These are phyloP conservation scores for Solanum bulbocastanum DNA, from an alignment of 257 asterid species.

Conservation along the genomic window DNA sequence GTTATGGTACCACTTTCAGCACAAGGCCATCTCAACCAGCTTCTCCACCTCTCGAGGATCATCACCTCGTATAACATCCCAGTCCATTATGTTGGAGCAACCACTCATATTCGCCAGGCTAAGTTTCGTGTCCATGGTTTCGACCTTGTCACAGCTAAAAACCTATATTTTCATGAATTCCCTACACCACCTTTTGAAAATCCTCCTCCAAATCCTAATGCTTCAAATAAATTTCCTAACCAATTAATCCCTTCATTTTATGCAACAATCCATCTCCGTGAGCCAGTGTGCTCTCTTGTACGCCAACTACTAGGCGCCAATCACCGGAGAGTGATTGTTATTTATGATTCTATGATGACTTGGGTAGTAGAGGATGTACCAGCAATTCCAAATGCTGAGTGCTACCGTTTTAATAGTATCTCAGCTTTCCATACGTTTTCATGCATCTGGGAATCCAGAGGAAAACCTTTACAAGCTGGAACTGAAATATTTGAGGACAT, in stretches of 20 bases:
- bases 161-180: slow-evolving; percentile 42
- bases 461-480: slow-evolving; percentile 17
- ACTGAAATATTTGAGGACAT: background rate
- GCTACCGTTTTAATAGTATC: slow-evolving; percentile 34
- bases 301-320: slow-evolving; percentile 5
- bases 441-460: slow-evolving; percentile 18
- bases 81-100: slow-evolving; percentile 37
- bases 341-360: slow-evolving; percentile 48
- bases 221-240: slow-evolving; percentile 40
- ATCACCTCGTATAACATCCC: slow-evolving; percentile 36
- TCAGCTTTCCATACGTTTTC: slow-evolving; percentile 31
- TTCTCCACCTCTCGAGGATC: slow-evolving; percentile 56
- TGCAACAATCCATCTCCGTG: slow-evolving; percentile 25
- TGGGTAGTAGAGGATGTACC: slow-evolving; percentile 33
- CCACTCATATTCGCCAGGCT: slow-evolving; percentile 49
- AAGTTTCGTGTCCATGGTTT: slow-evolving; percentile 36
- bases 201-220: slow-evolving; percentile 25
- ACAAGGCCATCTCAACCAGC: slow-evolving; percentile 78
- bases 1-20: slow-evolving; percentile 63
- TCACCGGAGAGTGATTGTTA: slow-evolving; percentile 18
- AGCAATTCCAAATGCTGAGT: slow-evolving; percentile 20
- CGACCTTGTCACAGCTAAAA: slow-evolving; percentile 23
- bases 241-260: slow-evolving; percentile 37
- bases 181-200: slow-evolving; percentile 22
- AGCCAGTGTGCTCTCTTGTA: slow-evolving; percentile 24